phyloP scores from a whole-genome alignment of 768 basidiomycete species.

The Phaeolepiota aurea region DNA sequence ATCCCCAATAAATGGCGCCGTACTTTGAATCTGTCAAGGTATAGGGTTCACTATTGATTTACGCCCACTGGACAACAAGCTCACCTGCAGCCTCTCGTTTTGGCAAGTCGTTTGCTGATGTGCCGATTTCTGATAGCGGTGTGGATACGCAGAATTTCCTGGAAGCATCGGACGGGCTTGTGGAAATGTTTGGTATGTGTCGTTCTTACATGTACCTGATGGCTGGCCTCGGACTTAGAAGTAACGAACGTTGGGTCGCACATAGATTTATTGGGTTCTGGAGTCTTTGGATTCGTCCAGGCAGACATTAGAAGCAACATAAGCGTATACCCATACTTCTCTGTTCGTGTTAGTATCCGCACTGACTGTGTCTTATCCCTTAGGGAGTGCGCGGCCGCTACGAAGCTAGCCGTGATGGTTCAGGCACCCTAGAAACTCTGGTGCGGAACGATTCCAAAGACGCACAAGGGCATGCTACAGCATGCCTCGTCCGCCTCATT shows the following conservation, averaged over 20 bases:
- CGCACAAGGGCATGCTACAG: constrained; percentile 39
- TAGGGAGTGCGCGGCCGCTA: constrained; percentile 62
- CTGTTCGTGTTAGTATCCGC: constrained; percentile 5
- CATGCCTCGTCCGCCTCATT: constrained; percentile 56
- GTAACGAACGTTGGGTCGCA: constrained; percentile 1
- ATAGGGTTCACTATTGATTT: too few species aligned
- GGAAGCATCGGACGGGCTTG: constrained; percentile 82
- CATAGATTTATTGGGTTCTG: constrained; percentile 59
- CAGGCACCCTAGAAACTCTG: constrained; percentile 52
- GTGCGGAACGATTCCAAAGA: constrained; percentile 33
- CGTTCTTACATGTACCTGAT: constrained; percentile 5
- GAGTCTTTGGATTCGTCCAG: constrained; percentile 69
- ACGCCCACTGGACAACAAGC: too few species aligned
- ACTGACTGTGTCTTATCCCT: constrained; percentile 2
- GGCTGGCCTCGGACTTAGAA: constrained; percentile 9
- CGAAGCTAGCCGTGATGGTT: constrained; percentile 30
- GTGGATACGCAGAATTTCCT: constrained; percentile 77
- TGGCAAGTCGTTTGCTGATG: constrained; percentile 77
- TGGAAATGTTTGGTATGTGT: constrained; percentile 58
- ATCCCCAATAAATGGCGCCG: too few species aligned
- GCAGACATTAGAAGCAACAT: constrained; percentile 64
- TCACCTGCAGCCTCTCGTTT: constrained; percentile 2
- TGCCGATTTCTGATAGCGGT: constrained; percentile 65
- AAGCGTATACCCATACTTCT: constrained; percentile 27
- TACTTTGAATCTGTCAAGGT: constrained; percentile 68